These are phyloP conservation scores for Batkoa obscura DNA, from an alignment of 371 early-diverging fungal genomes.

Conservation along the genomic window DNA sequence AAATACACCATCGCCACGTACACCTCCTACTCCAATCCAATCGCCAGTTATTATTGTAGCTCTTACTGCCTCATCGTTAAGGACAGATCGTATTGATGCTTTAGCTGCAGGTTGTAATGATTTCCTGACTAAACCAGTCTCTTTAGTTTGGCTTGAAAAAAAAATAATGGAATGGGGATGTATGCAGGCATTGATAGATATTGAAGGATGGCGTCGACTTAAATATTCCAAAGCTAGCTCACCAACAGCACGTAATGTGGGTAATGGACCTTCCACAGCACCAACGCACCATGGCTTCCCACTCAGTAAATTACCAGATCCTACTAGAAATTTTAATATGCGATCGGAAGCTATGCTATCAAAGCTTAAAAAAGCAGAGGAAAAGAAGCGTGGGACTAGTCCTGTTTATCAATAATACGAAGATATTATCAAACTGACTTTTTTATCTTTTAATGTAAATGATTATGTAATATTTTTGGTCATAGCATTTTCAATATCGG, in stretches of 20 bases:
- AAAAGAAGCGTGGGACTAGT: not conserved
- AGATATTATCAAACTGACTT: no score
- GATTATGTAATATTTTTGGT: no score
- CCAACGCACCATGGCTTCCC: not conserved
- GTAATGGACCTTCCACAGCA: not conserved
- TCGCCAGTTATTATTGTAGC: conserved; percentile 78
- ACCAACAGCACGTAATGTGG: not conserved
- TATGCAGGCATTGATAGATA: conserved; percentile 80
- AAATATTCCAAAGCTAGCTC: not conserved
- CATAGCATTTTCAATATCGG: no score
- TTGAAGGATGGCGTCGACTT: conserved; percentile 48
- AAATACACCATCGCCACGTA: conserved; percentile 7
- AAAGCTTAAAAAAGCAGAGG: conserved; percentile 1
- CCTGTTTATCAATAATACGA: not conserved
- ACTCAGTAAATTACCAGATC: not conserved
- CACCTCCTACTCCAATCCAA: conserved; percentile 19
- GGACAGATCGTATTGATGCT: conserved; percentile 57
- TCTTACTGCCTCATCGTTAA: conserved; percentile 56
- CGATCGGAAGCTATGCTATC: not conserved
- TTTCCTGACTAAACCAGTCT: conserved; percentile 71
- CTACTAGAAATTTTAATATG: not conserved
- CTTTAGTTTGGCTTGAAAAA: conserved; percentile 59
- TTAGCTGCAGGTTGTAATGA: conserved; percentile 79
- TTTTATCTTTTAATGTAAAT: no score
- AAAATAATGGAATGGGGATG: conserved; percentile 84